Evolutionary conservation across 306 rosid species (phyloP), one percentile per base, ranked within the genome.

Genomic region (Geum urbanum): DNA sequence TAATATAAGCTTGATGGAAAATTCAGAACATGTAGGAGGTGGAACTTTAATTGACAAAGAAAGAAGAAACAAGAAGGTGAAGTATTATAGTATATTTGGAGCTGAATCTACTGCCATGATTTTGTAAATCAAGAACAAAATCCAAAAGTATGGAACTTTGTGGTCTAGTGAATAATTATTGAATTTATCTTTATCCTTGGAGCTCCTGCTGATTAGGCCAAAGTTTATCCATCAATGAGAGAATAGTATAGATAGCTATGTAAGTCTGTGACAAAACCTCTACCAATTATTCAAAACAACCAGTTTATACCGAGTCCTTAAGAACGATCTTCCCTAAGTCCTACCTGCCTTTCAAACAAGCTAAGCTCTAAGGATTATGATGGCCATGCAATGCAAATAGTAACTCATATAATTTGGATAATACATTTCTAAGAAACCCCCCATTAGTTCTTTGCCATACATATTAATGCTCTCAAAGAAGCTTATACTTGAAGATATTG

Each of bases 341-440:
- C 55, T 67, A 86, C 39, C 77, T 46, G 71, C 10, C 81, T 12
- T 81, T 84, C 85, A 84, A 81, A 86, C 72, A 80, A 78, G 72
- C 81, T 50, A 32, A 63, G 77, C 64, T 74, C 72, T 51, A 35
- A 54, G 54, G 46, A 65, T 72, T 56, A 74, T 9, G 61, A 71
- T n/a, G 69, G 47, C 83, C 74, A 45, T 72, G 66, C 52, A 76
- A 65, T 72, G 57, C 46, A 76, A 59, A 60, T 35, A 62, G 11
- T 14, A 1, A 57, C 15, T 45, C 50, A 55, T 47, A 12, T 9
- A 44, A 44, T 54, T 13, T 61, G 44, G 40, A 46, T 46, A 43
- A 63, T 16, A 41, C 35, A 41, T 9, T 70, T 61, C 37, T 72
- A 64, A 20, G 50, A 47, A 78, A 60, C 76, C 73, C 55, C 68